A percentile compares a stretch with the other conserved stretches of the same genome.
phyloP scores from a whole-genome alignment of 202 grass and related monocot genomes.

The Panicum virgatum region DNA sequence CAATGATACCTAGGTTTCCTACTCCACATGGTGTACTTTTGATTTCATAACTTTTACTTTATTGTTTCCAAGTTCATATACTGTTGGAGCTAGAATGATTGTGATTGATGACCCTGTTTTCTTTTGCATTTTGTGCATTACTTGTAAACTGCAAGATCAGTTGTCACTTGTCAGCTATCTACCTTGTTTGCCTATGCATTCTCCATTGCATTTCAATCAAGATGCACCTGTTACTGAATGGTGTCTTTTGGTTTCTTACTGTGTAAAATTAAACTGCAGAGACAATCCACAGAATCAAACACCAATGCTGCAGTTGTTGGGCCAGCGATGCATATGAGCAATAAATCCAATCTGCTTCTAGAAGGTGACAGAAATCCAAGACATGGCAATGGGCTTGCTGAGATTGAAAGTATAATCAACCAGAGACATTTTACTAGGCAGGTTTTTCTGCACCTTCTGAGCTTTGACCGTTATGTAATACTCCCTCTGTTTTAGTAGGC shows the following conservation, averaged over 20 bases:
- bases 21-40: not conserved
- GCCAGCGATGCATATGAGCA: not conserved
- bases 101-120: constrained; percentile 6
- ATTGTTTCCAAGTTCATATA: constrained; percentile 24
- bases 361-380: constrained; percentile 36
- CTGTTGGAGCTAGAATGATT: constrained; percentile 27
- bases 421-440: constrained; percentile 65
- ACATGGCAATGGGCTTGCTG: constrained; percentile 34
- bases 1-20: not conserved
- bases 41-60: not conserved
- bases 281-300: constrained; percentile 31
- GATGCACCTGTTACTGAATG: constrained; percentile 20
- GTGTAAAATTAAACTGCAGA: constrained; percentile 35
- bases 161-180: constrained; percentile 3
- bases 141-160: constrained; percentile 25
- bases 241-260: constrained; percentile 18
- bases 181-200: not conserved
- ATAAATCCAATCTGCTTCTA: constrained; percentile 12
- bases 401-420: constrained; percentile 59
- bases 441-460: constrained; percentile 24
- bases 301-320: constrained; percentile 5
- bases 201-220: constrained; percentile 7
- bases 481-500: not conserved
- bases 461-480: constrained; percentile 28
- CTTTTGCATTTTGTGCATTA: constrained; percentile 16